A percentile compares a stretch with the other conserved stretches of the same genome.
Evolutionary conservation across 176 grass and related monocot species (phyloP).

Genomic region (Thalia dealbata): DNA sequence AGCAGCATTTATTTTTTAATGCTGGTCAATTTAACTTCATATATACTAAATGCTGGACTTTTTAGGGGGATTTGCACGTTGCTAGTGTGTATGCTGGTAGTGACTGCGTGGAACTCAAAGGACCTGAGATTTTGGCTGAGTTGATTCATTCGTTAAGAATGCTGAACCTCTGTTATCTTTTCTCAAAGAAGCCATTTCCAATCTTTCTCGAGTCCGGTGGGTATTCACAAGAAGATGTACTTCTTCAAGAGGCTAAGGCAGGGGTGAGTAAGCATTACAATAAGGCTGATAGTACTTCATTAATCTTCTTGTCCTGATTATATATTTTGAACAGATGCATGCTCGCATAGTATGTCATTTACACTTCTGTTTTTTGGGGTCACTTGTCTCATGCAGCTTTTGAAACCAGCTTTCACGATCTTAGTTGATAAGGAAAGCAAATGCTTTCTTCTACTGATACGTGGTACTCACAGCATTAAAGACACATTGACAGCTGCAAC

Average conservation of each 20-base stretch:
- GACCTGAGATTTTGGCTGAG: slow-evolving; percentile 39
- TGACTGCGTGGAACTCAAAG: slow-evolving; percentile 60
- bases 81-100: slow-evolving; percentile 57
- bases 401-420: slow-evolving; percentile 57
- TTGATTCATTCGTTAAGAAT: slow-evolving; percentile 48
- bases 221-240: slow-evolving; percentile 54
- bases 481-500: slow-evolving; percentile 73
- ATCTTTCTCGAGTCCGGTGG: slow-evolving; percentile 68
- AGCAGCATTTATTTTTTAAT: background rate
- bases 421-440: slow-evolving; percentile 56
- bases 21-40: background rate
- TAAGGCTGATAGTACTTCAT: background rate
- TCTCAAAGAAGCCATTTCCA: slow-evolving; percentile 72
- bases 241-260: slow-evolving; percentile 68
- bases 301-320: background rate
- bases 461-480: slow-evolving; percentile 71
- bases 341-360: background rate
- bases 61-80: slow-evolving; percentile 53
- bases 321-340: background rate
- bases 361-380: background rate
- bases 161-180: slow-evolving; percentile 79
- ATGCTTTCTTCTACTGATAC: slow-evolving; percentile 68
- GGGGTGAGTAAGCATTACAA: slow-evolving; percentile 81
- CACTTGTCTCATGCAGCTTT: slow-evolving; percentile 13
- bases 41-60: background rate